phyloP scores from a whole-genome alignment of 2,329 filamentous ascomycete genomes.

The Botrytis tulipae region DNA sequence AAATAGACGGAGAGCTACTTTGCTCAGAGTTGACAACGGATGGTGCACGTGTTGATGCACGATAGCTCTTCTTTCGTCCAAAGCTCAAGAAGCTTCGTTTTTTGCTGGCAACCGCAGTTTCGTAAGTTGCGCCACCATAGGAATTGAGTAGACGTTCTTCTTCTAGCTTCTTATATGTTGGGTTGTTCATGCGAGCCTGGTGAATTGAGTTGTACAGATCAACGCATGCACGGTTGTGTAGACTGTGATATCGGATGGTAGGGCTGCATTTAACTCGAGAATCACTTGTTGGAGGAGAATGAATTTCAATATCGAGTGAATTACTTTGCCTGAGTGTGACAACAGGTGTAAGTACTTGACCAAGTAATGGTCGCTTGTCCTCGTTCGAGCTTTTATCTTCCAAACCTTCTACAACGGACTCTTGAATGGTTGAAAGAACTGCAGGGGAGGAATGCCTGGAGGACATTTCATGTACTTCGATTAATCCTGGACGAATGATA shows the following conservation, averaged over 20 bases:
- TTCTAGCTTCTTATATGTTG: conserved; percentile 72
- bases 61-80: conserved; percentile 44
- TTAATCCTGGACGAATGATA: conserved; percentile 55
- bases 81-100: conserved; percentile 51
- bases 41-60: conserved; percentile 59
- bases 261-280: conserved; percentile 68
- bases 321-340: conserved; percentile 90
- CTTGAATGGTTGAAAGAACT: conserved; percentile 17
- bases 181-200: conserved; percentile 84
- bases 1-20: conserved; percentile 69
- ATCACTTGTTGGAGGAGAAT: conserved; percentile 74
- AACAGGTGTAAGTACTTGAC: conserved; percentile 84
- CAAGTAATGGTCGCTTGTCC: conserved; percentile 52
- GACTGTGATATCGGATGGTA: conserved; percentile 74
- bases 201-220: conserved; percentile 85
- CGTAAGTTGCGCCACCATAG: conserved; percentile 56
- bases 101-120: conserved; percentile 43
- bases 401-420: conserved; percentile 12
- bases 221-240: conserved; percentile 73
- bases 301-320: conserved; percentile 88
- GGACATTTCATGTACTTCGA: conserved; percentile 54
- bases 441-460: conserved; percentile 33
- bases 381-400: conserved; percentile 27
- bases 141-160: conserved; percentile 68
- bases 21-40: conserved; percentile 61